Evolutionary conservation across 345 rosid species (phyloP).

Genomic region (Ricinus communis): DNA sequence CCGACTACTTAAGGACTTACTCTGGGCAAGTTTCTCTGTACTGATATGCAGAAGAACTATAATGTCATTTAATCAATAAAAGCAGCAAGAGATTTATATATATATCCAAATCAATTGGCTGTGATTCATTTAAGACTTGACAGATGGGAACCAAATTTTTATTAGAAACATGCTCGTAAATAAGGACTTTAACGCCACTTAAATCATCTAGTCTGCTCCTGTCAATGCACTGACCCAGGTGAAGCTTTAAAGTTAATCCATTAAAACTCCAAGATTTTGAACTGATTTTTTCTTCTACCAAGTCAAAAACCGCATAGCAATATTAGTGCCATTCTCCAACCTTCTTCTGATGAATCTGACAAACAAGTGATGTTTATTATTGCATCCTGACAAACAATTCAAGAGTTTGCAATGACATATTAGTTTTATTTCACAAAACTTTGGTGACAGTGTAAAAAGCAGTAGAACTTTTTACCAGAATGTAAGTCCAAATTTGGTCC

Average conservation of each 20-base stretch:
- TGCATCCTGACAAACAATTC: too few relatives aligned
- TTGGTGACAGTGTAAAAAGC: neutral
- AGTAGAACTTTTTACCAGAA: neutral
- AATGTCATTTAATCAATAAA: neutral
- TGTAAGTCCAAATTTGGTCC: slow-evolving; percentile 1
- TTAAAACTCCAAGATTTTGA: slow-evolving; percentile 63
- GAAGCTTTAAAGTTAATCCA: slow-evolving; percentile 81
- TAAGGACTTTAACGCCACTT: slow-evolving; percentile 49
- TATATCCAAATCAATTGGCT: neutral
- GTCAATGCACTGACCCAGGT: slow-evolving; percentile 87
- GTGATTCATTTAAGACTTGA: slow-evolving; percentile 53
- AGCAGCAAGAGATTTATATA: neutral
- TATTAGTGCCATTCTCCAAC: slow-evolving; percentile 67
- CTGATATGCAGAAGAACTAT: neutral
- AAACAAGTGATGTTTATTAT: too few relatives aligned
- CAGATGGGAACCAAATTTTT: slow-evolving; percentile 63
- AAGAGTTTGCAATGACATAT: too few relatives aligned
- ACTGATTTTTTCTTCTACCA: slow-evolving; percentile 62
- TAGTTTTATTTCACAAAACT: neutral
- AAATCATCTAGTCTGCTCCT: slow-evolving; percentile 47
- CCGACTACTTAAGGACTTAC: slow-evolving; percentile 81
- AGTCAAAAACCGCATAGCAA: slow-evolving; percentile 61
- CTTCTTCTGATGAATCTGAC: slow-evolving; percentile 85
- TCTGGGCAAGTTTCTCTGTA: slow-evolving; percentile 61
- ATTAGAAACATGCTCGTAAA: slow-evolving; percentile 67